phyloP scores from a whole-genome alignment of 1,139 yeast genomes.

The Yamadazyma pseudoaaseri region DNA sequence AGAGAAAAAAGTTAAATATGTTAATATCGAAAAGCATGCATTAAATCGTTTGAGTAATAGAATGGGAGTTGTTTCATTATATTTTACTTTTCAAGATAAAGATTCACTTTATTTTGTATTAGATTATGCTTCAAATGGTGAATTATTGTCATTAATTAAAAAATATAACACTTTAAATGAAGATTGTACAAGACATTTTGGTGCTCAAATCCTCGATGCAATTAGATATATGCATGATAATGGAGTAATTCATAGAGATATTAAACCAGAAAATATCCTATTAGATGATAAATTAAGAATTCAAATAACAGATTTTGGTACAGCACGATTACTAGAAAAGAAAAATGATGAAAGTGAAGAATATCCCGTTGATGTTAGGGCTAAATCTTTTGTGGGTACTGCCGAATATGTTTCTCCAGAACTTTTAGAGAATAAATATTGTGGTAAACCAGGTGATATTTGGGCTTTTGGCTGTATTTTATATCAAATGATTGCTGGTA shows the following conservation, averaged over 20 bases:
- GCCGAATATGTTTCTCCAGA: constrained; percentile 83
- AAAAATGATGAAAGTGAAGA: constrained; percentile 39
- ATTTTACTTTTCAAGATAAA: constrained; percentile 93
- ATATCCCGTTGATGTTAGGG: constrained; percentile 49
- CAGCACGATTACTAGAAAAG: constrained; percentile 61
- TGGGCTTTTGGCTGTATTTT: constrained; percentile 85
- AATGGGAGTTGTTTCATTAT: constrained; percentile 76
- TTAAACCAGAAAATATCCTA: constrained; percentile 75
- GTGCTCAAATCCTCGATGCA: constrained; percentile 63
- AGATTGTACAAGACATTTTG: constrained; percentile 69
- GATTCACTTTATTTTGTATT: constrained; percentile 85
- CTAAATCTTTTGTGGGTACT: constrained; percentile 81
- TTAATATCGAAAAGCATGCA: constrained; percentile 92
- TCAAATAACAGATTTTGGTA: constrained; percentile 80
- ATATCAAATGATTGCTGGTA: constrained; percentile 73
- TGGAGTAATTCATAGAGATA: constrained; percentile 78
- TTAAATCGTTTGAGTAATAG: constrained; percentile 74
- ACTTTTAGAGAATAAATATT: constrained; percentile 61
- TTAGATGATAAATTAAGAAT: constrained; percentile 63
- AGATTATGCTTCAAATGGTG: constrained; percentile 93
- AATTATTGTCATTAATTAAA: constrained; percentile 75
- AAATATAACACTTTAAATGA: constrained; percentile 78
- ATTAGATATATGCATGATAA: constrained; percentile 68
- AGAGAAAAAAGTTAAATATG: constrained; percentile 94
- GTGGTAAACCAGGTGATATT: constrained; percentile 72